phyloP scores from a whole-genome alignment of 2,329 filamentous ascomycete species.

The Arthrobotrys iridis region DNA sequence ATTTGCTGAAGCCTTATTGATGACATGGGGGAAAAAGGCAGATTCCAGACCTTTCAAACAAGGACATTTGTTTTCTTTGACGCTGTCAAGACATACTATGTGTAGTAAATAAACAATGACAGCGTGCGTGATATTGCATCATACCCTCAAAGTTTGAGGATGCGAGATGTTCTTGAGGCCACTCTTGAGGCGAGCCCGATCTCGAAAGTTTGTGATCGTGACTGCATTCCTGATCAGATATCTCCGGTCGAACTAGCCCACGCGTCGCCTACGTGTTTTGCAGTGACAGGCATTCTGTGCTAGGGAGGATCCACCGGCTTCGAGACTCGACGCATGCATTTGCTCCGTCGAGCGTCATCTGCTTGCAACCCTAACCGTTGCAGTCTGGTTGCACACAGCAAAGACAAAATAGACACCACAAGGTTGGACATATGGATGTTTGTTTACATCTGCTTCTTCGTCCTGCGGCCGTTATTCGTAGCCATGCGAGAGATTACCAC shows the following conservation, averaged over 20 bases:
- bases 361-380: slow-evolving; percentile 19
- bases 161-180: not conserved
- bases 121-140: slow-evolving; percentile 11
- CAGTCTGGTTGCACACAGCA: slow-evolving; percentile 7
- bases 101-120: slow-evolving; percentile 7
- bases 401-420: slow-evolving; percentile 16
- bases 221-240: slow-evolving; percentile 40
- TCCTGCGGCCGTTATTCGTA: slow-evolving; percentile 13
- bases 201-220: slow-evolving; percentile 15
- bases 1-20: slow-evolving; percentile 10
- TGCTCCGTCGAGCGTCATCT: slow-evolving; percentile 8
- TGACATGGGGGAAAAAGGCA: slow-evolving; percentile 2
- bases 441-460: slow-evolving; percentile 19
- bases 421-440: not conserved
- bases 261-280: slow-evolving; percentile 53
- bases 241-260: slow-evolving; percentile 40
- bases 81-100: not conserved
- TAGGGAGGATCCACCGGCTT: slow-evolving; percentile 42
- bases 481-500: slow-evolving; percentile 8
- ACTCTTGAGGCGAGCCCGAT: not conserved
- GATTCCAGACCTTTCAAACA: slow-evolving; percentile 2
- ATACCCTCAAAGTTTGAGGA: not conserved
- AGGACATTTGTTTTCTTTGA: slow-evolving; percentile 10
- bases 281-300: slow-evolving; percentile 29
- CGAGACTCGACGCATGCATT: slow-evolving; percentile 34